These are phyloP conservation scores for Aurantiochytrium sp. DNA, from an alignment of 108 stramenopile species.

Conservation along the genomic window DNA sequence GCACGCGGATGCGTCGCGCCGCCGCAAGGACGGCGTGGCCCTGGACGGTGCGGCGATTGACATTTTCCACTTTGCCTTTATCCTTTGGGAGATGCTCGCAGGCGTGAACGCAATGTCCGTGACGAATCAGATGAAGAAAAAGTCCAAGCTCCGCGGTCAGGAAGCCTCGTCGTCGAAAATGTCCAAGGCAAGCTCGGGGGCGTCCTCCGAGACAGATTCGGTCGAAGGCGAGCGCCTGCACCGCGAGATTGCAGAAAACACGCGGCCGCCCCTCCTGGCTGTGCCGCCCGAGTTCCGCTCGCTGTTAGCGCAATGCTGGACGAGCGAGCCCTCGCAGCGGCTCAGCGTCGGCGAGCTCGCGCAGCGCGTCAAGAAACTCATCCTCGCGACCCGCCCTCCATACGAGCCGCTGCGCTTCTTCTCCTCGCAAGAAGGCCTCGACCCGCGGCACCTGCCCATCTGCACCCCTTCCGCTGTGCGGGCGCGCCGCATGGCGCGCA, in stretches of 20 bases:
- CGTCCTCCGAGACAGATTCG: not conserved
- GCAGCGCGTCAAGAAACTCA: not conserved
- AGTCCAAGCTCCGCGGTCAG: not conserved
- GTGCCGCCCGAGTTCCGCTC: conserved; percentile 11
- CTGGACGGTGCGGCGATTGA: not conserved
- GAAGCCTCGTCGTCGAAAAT: not conserved
- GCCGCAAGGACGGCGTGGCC: not conserved
- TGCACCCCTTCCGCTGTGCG: not conserved
- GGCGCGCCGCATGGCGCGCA: not conserved
- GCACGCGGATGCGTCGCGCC: not conserved
- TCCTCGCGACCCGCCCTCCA: not conserved
- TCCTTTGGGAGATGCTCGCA: conserved; percentile 18
- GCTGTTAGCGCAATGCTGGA: not conserved
- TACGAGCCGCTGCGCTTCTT: not conserved
- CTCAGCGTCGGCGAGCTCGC: not conserved
- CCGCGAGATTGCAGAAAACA: not conserved
- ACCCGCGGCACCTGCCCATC: not conserved
- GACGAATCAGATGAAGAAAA: not conserved
- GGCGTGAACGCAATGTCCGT: not conserved
- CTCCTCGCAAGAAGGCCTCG: not conserved
- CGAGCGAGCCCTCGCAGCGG: not conserved
- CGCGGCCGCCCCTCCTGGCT: not conserved
- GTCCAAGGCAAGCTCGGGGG: not conserved
- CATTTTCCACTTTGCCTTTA: not conserved
- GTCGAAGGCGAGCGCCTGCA: not conserved